Evolutionary conservation across 768 basidiomycete genomes (phyloP).

Genomic region (Collybiopsis confluens): DNA sequence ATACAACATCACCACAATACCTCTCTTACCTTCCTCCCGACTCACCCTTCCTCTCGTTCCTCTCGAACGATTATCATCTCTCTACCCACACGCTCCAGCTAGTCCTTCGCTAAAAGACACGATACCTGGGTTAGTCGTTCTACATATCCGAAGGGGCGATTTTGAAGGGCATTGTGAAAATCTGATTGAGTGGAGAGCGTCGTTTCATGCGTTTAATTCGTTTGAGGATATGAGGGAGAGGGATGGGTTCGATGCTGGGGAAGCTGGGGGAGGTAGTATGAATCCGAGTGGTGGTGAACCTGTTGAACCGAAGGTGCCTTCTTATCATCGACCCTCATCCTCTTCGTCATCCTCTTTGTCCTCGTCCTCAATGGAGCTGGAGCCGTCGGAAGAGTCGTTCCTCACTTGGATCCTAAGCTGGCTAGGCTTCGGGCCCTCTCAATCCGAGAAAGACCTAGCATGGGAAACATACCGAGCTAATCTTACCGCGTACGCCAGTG

Average conservation of each 20-base stretch:
- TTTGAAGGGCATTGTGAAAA: constrained; percentile 43
- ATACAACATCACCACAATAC: not conserved
- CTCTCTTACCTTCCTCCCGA: constrained; percentile 10
- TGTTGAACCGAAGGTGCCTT: not conserved
- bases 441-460: not conserved
- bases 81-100: constrained; percentile 20
- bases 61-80: not conserved
- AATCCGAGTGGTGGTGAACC: not conserved
- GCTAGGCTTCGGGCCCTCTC: too few relatives aligned
- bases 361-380: too few relatives aligned
- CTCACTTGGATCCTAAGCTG: too few relatives aligned
- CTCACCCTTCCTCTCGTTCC: constrained; percentile 8
- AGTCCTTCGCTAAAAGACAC: not conserved
- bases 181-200: constrained; percentile 34
- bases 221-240: constrained; percentile 48
- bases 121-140: constrained; percentile 42
- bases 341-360: too few relatives aligned
- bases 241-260: constrained; percentile 23
- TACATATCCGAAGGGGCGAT: constrained; percentile 58
- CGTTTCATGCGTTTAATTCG: constrained; percentile 49
- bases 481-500: constrained; percentile 17
- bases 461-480: constrained; percentile 2
- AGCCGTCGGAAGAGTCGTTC: too few relatives aligned
- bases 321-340: too few relatives aligned
- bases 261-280: too few relatives aligned